These are phyloP conservation scores for Poterioochromonas sp. DNA, from an alignment of 352 stramenopile species.

Conservation along the genomic window DNA sequence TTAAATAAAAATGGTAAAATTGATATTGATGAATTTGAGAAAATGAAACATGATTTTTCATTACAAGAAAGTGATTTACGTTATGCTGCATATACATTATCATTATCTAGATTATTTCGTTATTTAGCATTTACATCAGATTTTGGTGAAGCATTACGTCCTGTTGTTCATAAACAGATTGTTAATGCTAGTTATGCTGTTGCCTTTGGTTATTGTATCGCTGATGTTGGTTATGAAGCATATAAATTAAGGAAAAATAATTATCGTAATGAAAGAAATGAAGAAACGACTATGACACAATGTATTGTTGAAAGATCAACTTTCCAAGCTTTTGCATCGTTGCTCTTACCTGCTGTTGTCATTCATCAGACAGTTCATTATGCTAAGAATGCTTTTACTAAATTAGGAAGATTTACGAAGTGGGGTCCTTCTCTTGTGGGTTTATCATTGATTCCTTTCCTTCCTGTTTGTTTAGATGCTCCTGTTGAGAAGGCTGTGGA, in stretches of 20 bases:
- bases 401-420: background rate
- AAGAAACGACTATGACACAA: background rate
- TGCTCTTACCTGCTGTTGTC: background rate
- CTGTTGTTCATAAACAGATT: background rate
- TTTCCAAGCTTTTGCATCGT: conserved; percentile 13
- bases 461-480: background rate
- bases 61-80: background rate
- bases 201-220: conserved; percentile 21
- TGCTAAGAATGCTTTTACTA: background rate
- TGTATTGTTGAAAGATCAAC: conserved; percentile 16
- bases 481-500: conserved; percentile 4
- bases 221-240: background rate
- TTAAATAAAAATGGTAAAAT: background rate
- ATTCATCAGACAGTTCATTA: conserved; percentile 5
- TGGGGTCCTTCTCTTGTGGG: conserved; percentile 9
- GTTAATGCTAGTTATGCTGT: conserved; percentile 2
- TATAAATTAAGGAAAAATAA: background rate
- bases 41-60: background rate
- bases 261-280: background rate
- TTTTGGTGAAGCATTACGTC: conserved; percentile 16
- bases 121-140: conserved; percentile 26
- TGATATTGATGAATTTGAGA: background rate
- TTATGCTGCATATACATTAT: background rate
- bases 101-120: background rate
- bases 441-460: conserved; percentile 14